phyloP scores from a whole-genome alignment of 2,329 filamentous ascomycete genomes.

The Aspergillus sp. region DNA sequence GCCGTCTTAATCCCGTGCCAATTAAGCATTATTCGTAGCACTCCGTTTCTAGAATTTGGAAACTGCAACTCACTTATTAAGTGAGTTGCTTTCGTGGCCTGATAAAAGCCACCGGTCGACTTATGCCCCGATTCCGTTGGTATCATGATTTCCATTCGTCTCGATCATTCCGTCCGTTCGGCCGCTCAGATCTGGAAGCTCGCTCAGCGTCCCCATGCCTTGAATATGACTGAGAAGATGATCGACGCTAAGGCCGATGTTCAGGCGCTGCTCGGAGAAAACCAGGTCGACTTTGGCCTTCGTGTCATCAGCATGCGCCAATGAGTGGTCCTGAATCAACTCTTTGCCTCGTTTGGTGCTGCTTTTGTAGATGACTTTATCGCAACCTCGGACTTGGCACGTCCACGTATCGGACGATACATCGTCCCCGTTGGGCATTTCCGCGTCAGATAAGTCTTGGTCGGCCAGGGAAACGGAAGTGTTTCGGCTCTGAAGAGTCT shows the following conservation, averaged over 20 bases:
- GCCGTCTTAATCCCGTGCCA: not conserved
- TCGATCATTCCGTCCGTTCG: slow-evolving; percentile 4
- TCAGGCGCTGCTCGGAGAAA: slow-evolving; percentile 35
- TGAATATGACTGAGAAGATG: slow-evolving; percentile 34
- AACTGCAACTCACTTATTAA: not conserved
- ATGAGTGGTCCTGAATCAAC: slow-evolving; percentile 32
- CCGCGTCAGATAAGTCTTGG: slow-evolving; percentile 12
- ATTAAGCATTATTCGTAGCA: not conserved
- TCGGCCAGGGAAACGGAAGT: slow-evolving; percentile 18
- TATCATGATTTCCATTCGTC: not conserved
- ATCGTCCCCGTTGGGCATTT: slow-evolving; percentile 11
- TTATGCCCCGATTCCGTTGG: not conserved
- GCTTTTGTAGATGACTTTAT: slow-evolving; percentile 32
- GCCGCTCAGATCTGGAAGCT: slow-evolving; percentile 13
- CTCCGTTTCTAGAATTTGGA: not conserved
- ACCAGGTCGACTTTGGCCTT: slow-evolving; percentile 37
- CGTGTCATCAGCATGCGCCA: slow-evolving; percentile 36
- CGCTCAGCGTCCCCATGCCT: slow-evolving; percentile 26
- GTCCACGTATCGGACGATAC: slow-evolving; percentile 33
- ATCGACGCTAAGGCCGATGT: slow-evolving; percentile 32
- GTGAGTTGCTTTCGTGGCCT: not conserved
- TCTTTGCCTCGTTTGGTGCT: slow-evolving; percentile 33
- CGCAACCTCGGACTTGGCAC: slow-evolving; percentile 34
- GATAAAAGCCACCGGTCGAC: not conserved
- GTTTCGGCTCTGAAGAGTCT: slow-evolving; percentile 25